Evolutionary conservation across 2,329 filamentous ascomycete genomes (phyloP), one percentile per base, ranked within the genome.

Genomic region (Alternaria infectoria): DNA sequence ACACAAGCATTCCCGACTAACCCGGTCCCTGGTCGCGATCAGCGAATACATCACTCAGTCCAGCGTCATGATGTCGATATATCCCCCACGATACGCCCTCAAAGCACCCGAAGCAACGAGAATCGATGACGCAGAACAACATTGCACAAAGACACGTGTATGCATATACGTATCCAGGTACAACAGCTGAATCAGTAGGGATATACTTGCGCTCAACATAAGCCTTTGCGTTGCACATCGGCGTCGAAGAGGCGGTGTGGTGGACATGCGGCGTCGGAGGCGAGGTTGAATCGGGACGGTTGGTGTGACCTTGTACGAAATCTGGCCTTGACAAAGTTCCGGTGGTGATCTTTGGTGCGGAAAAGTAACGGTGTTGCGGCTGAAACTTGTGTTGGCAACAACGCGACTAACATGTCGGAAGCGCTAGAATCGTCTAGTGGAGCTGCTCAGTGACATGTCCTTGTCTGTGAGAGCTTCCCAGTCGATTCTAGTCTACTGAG

Each of bases 91-190:
- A 52, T 25, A 52, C 49, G 49, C 3, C 17, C 49, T 40, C 19
- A 25, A 52, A 23, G 32, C 28, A 30, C 30, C 44, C 23, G 21
- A 10, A 26, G 17, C 11, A 36, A 23, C 36, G 40, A 52, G 43
- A 30, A 60, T 59, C 30, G 40, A 64, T 62, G 30, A 59, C 40
- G 64, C 55, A 40, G 44, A 25, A 57, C 54, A 47, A 64, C 62
- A 12, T 45, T 26, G 50, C 36, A 54, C 54, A 56, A 40, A 12
- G 47, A 62, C 63, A 61, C 60, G 60, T 64, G 55, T 62, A 54
- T 51, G 43, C 52, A 52, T 30, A 54, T 46, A 59, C 23, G 17
- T 17, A 40, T 55, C 36, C 54, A 49, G 7, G 44, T 50, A 58
- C 46, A 36, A 32, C 49, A 58, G 36, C n/a, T 56, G 45, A 56